Conservation (phyloP, 371 early-diverging fungal species). For the Mucor mucedo region DNA sequence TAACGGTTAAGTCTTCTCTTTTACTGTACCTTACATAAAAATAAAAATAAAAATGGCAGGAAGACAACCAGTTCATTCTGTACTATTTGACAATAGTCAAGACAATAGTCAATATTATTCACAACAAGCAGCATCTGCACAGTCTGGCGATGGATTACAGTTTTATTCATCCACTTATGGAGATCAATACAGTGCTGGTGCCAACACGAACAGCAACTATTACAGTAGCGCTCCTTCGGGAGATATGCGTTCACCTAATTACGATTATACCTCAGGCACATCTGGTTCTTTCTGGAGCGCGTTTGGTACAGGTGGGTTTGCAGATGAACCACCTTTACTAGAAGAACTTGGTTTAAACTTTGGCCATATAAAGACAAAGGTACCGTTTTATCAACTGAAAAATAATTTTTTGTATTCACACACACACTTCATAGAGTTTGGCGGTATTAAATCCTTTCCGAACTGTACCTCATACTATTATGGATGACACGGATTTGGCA, state of each 20-base stretch:
- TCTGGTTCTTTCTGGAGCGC: conserved; percentile 60
- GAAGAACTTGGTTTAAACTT: conserved; percentile 96
- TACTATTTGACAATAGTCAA: conserved; percentile 55
- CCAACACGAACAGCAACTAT: conserved; percentile 40
- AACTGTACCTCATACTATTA: conserved; percentile 86
- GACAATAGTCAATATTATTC: conserved; percentile 40
- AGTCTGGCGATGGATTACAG: conserved; percentile 56
- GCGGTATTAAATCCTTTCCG: conserved; percentile 91
- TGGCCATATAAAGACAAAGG: conserved; percentile 82
- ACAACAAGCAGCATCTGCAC: conserved; percentile 25
- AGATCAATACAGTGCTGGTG: conserved; percentile 54
- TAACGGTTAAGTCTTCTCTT: not conserved
- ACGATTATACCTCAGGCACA: conserved; percentile 49
- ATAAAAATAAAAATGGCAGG: conserved; percentile 30
- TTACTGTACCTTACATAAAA: not conserved
- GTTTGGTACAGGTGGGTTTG: conserved; percentile 86
- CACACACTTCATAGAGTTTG: conserved; percentile 58
- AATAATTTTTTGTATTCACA: not conserved
- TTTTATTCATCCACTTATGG: conserved; percentile 69
- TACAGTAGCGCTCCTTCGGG: conserved; percentile 51
- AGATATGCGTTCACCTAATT: conserved; percentile 56
- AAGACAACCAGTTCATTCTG: conserved; percentile 57
- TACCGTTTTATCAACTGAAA: conserved; percentile 5
- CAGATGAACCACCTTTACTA: conserved; percentile 87
- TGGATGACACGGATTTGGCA: conserved; percentile 94